Evolutionary conservation across 148 eudicot species (phyloP).

Genomic region (Cornus controversa): DNA sequence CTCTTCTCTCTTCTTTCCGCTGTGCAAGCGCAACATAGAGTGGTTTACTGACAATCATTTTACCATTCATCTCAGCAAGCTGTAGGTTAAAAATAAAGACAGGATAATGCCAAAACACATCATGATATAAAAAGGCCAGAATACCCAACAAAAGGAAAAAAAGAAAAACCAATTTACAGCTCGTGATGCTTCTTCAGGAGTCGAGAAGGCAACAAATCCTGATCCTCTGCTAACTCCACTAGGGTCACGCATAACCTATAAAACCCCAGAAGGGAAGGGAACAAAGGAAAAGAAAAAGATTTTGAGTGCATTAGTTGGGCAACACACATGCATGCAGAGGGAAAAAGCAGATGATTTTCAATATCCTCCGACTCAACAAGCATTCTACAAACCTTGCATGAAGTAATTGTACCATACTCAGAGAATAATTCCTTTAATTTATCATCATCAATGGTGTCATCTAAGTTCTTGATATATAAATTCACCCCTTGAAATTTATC

Average conservation of each 20-base stretch:
- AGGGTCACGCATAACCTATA: slow-evolving; percentile 83
- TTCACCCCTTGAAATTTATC: slow-evolving; percentile 64
- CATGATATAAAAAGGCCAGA: too few species aligned
- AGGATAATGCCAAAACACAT: background rate
- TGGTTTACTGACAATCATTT: slow-evolving; percentile 77
- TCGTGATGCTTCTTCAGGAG: slow-evolving; percentile 72
- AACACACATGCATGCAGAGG: background rate
- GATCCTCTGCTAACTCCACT: slow-evolving; percentile 79
- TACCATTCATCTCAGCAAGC: slow-evolving; percentile 90
- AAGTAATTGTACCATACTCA: slow-evolving; percentile 65
- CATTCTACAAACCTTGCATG: slow-evolving; percentile 65
- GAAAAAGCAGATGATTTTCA: background rate
- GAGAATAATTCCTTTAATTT: slow-evolving; percentile 74
- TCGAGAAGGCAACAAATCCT: slow-evolving; percentile 76
- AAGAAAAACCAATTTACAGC: slow-evolving; percentile 40
- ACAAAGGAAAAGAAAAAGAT: background rate
- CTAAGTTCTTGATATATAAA: slow-evolving; percentile 62
- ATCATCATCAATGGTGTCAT: slow-evolving; percentile 82
- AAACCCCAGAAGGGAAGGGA: background rate
- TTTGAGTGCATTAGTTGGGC: background rate
- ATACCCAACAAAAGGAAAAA: background rate
- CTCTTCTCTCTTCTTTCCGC: slow-evolving; percentile 82
- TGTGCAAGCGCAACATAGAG: slow-evolving; percentile 89
- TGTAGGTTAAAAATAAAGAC: slow-evolving; percentile 13
- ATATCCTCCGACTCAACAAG: background rate